phyloP scores from a whole-genome alignment of 352 stramenopile species.

The Sclerospora graminicola region DNA sequence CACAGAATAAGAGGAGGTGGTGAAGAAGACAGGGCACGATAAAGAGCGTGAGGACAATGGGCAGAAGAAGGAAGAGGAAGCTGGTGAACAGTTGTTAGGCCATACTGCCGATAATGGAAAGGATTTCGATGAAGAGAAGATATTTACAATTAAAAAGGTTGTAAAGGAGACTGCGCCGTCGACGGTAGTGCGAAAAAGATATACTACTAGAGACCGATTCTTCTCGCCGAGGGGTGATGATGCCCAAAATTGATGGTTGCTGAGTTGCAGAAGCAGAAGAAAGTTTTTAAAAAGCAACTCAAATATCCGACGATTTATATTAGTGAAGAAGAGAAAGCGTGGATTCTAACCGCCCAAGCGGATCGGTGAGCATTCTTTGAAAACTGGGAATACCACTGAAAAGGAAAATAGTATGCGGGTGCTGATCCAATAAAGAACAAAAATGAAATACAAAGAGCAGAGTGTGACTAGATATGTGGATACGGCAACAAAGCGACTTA shows the following conservation, averaged over 20 bases:
- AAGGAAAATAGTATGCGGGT: conserved; percentile 1
- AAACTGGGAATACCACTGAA: too few relatives aligned
- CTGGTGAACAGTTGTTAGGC: not conserved
- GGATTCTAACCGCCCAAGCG: too few relatives aligned
- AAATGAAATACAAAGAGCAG: not conserved
- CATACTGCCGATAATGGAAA: not conserved
- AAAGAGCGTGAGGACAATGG: not conserved
- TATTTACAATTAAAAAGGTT: not conserved
- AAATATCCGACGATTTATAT: conserved; percentile 1
- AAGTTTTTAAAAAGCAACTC: not conserved
- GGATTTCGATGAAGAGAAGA: not conserved
- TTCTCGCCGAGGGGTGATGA: not conserved
- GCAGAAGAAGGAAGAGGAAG: too few relatives aligned
- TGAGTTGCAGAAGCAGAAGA: not conserved
- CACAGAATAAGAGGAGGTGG: conserved; percentile 2
- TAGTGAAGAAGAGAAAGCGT: too few relatives aligned
- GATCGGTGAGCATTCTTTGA: too few relatives aligned
- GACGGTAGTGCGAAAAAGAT: not conserved
- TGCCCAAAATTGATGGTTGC: not conserved
- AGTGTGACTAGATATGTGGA: conserved; percentile 4
- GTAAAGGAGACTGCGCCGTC: not conserved
- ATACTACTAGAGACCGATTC: conserved; percentile 5
- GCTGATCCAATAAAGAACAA: conserved; percentile 2
- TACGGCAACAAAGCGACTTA: conserved; percentile 2
- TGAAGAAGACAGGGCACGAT: not conserved